Percentiles rank a stretch among this genome's conserved stretches.
Conservation (phyloP, 2,329 filamentous ascomycete species). For the Sordariomycetes sp. region DNA sequence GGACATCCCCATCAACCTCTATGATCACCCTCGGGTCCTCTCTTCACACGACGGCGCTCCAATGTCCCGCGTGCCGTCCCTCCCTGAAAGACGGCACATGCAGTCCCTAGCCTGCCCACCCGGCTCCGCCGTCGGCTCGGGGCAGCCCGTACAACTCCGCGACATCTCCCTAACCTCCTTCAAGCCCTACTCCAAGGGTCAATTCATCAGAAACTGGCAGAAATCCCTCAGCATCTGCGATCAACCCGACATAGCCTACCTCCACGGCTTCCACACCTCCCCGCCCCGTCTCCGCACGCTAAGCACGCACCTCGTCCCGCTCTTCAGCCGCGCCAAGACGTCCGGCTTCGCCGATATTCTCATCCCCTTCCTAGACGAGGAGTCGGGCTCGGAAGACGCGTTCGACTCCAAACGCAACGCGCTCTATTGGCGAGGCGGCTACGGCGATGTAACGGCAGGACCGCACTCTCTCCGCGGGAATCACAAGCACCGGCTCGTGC, state of each 20-base stretch:
- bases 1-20: conserved; percentile 72
- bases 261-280: conserved; percentile 62
- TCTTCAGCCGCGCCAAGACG: conserved; percentile 66
- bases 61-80: conserved; percentile 15
- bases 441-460: conserved; percentile 38
- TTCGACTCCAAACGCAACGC: conserved; percentile 51
- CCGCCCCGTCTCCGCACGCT: conserved; percentile 44
- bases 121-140: conserved; percentile 30
- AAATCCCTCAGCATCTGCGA: conserved; percentile 55
- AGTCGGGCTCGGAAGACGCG: conserved; percentile 11
- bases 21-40: conserved; percentile 61
- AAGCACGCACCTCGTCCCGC: conserved; percentile 51
- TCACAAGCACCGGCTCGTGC: conserved; percentile 58
- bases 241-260: conserved; percentile 60
- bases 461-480: conserved; percentile 48
- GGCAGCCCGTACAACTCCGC: conserved; percentile 7
- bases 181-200: conserved; percentile 44
- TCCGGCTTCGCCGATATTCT: conserved; percentile 64
- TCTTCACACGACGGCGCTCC: conserved; percentile 17
- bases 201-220: conserved; percentile 54
- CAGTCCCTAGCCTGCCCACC: conserved; percentile 1
- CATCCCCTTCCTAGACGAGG: conserved; percentile 44
- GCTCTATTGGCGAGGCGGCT: conserved; percentile 65
- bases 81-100: not conserved
- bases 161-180: not conserved